Conservation (phyloP, 441 rosid genomes). For the Dalechampia spathulata region DNA sequence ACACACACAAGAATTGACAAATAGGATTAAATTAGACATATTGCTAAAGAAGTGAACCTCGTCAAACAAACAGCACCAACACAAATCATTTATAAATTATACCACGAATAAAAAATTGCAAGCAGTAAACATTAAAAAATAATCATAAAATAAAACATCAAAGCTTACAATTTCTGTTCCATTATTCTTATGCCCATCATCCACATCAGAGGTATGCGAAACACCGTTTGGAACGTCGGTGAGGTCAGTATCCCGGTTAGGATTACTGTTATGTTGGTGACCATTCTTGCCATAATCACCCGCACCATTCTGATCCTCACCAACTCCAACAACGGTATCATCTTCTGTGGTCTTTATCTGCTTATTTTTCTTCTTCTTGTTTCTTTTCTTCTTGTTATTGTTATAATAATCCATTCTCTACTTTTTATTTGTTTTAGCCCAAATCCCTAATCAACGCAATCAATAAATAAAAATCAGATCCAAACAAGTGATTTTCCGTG, state of each 20-base stretch:
- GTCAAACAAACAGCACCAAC: not conserved
- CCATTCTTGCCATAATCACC: constrained; percentile 7
- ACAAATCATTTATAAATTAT: too few relatives aligned
- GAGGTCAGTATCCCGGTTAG: not conserved
- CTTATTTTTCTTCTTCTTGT: constrained; percentile 15
- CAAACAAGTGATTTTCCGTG: too few relatives aligned
- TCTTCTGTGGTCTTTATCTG: constrained; percentile 27
- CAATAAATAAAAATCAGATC: too few relatives aligned
- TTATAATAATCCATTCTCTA: not conserved
- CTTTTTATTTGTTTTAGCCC: too few relatives aligned
- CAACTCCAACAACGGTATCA: constrained; percentile 15
- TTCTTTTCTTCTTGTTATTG: constrained; percentile 12
- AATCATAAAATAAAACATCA: not conserved
- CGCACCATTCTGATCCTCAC: constrained; percentile 12
- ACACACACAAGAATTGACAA: too few relatives aligned
- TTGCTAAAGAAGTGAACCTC: not conserved
- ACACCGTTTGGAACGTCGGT: constrained; percentile 15
- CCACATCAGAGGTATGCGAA: constrained; percentile 10
- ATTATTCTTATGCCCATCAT: constrained; percentile 21
- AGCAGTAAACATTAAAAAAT: not conserved
- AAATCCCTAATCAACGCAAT: too few relatives aligned
- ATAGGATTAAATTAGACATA: too few relatives aligned
- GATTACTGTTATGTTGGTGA: not conserved
- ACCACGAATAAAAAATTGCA: not conserved
- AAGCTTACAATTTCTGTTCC: constrained; percentile 33